Conservation (phyloP, 2,329 filamentous ascomycete species). For the Bipolaris oryzae region DNA sequence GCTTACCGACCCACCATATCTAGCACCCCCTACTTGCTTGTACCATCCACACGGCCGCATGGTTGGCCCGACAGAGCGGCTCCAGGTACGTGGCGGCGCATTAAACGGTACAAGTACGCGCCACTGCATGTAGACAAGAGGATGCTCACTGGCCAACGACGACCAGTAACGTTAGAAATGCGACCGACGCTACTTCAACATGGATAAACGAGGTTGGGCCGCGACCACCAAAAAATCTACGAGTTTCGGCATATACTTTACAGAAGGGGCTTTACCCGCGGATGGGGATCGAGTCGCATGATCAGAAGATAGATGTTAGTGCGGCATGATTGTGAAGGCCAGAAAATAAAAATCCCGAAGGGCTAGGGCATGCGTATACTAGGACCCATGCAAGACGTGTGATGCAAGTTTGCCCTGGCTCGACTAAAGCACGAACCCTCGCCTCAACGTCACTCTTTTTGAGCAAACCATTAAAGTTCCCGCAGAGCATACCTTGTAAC, state of each 20-base stretch:
- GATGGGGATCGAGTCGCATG: background rate
- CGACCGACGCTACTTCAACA: constrained; percentile 4
- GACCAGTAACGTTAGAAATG: background rate
- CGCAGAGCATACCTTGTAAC: too few species aligned
- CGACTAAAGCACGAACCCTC: background rate
- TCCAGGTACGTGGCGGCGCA: constrained; percentile 21
- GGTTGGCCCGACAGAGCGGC: constrained; percentile 8
- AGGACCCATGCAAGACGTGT: background rate
- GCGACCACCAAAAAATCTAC: constrained; percentile 2
- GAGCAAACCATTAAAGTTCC: background rate
- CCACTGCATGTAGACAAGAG: background rate
- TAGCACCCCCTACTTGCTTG: background rate
- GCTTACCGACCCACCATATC: constrained; percentile 1
- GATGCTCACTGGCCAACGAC: background rate
- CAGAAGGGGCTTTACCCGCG: background rate
- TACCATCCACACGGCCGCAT: constrained; percentile 1
- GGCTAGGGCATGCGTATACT: background rate
- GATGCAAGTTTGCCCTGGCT: background rate
- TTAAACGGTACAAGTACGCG: constrained; percentile 23
- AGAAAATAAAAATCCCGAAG: background rate
- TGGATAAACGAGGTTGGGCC: constrained; percentile 11
- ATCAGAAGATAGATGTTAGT: background rate
- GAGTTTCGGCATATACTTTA: background rate
- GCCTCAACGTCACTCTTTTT: constrained; percentile 1
- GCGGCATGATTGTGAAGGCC: background rate